Percentiles rank a stretch among this genome's conserved stretches.
Conservation (phyloP, 2,329 filamentous ascomycete genomes). For the Cryphonectria parasitica region DNA sequence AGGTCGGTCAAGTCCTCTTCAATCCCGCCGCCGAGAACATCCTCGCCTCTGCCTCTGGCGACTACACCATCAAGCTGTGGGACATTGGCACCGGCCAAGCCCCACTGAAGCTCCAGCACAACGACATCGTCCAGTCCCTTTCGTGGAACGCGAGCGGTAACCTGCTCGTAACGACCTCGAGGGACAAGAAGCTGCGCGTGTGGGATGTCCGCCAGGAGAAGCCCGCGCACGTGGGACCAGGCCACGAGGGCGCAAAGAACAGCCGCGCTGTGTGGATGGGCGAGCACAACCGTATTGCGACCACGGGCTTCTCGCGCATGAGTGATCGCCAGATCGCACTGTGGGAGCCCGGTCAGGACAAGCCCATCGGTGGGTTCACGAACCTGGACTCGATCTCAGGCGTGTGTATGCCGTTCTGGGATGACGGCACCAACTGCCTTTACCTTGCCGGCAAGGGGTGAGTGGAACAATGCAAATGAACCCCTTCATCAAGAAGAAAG, state of each 20-base stretch:
- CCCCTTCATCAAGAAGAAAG: too few relatives aligned
- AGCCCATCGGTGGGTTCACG: slow-evolving; percentile 88
- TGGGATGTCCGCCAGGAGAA: slow-evolving; percentile 97
- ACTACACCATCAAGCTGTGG: slow-evolving; percentile 95
- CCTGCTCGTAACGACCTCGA: slow-evolving; percentile 86
- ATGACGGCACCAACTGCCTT: slow-evolving; percentile 87
- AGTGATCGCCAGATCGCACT: slow-evolving; percentile 94
- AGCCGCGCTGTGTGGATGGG: slow-evolving; percentile 97
- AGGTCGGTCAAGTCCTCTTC: slow-evolving; percentile 97
- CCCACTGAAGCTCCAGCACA: slow-evolving; percentile 78
- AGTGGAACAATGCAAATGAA: slow-evolving; percentile 55
- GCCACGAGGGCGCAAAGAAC: slow-evolving; percentile 95
- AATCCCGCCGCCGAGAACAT: slow-evolving; percentile 96
- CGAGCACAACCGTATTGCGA: slow-evolving; percentile 93
- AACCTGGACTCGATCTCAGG: slow-evolving; percentile 94
- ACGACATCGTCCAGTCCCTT: slow-evolving; percentile 91
- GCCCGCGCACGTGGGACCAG: slow-evolving; percentile 79
- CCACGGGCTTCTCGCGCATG: slow-evolving; percentile 97
- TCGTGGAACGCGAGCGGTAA: slow-evolving; percentile 93
- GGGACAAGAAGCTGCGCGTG: slow-evolving; percentile 96
- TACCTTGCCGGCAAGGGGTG: slow-evolving; percentile 97
- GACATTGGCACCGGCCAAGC: slow-evolving; percentile 80
- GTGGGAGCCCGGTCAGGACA: slow-evolving; percentile 86
- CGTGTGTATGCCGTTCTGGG: slow-evolving; percentile 99
- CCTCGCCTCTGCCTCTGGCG: slow-evolving; percentile 91